These are phyloP conservation scores for Backusella psychrophila DNA, from an alignment of 192 early-diverging fungal species.

Conservation along the genomic window DNA sequence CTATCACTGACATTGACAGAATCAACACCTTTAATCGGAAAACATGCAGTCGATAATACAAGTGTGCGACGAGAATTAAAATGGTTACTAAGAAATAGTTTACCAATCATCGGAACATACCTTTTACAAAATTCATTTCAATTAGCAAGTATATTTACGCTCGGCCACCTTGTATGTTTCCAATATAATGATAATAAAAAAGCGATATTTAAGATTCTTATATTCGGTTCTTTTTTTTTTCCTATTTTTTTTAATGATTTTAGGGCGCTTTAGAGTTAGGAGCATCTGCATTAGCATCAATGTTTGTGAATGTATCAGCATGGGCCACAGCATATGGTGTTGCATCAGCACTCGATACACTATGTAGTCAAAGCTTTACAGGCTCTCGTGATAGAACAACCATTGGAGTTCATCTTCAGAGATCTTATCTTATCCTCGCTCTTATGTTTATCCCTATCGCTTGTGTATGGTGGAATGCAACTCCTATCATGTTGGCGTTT, in stretches of 20 bases:
- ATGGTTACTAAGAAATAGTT: constrained; percentile 40
- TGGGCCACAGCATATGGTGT: constrained; percentile 67
- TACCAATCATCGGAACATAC: constrained; percentile 32
- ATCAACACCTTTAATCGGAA: neutral
- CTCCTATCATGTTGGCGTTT: constrained; percentile 10
- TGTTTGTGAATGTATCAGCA: constrained; percentile 68
- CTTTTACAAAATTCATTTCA: constrained; percentile 34
- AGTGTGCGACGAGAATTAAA: constrained; percentile 15
- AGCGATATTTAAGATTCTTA: no score
- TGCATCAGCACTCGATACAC: constrained; percentile 72
- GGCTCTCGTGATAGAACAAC: constrained; percentile 58
- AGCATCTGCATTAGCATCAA: constrained; percentile 67
- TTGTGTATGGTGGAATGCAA: constrained; percentile 26
- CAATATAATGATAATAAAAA: neutral
- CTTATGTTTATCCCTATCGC: constrained; percentile 32
- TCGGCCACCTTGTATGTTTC: constrained; percentile 28
- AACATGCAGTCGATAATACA: constrained; percentile 5
- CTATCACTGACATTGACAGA: constrained; percentile 10
- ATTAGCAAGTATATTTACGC: constrained; percentile 28
- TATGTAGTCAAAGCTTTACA: constrained; percentile 72
- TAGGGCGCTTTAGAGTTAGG: constrained; percentile 59
- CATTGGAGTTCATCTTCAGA: constrained; percentile 69
- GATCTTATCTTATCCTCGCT: constrained; percentile 24
- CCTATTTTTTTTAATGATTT: neutral
- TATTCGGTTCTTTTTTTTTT: neutral